Percentiles rank a stretch among this genome's conserved stretches.
These are phyloP conservation scores for Paecilomyces sp. DNA, from an alignment of 2,329 filamentous ascomycete genomes.

Conservation along the genomic window DNA sequence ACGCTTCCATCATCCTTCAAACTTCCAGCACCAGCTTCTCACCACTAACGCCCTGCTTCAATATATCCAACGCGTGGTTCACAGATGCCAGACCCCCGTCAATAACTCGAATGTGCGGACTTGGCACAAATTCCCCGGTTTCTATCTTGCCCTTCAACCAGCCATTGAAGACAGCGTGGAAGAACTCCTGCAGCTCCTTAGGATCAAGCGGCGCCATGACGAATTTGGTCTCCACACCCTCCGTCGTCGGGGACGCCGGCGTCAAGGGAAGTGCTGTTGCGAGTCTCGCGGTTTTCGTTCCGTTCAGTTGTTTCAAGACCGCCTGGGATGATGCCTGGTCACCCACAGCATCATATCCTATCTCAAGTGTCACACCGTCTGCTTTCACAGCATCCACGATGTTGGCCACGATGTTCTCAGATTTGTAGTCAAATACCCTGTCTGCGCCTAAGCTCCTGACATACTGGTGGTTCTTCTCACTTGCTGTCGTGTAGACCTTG, in stretches of 20 bases:
- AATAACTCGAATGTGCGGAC: constrained; percentile 13
- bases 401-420: constrained; percentile 18
- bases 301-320: background rate
- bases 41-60: constrained; percentile 15
- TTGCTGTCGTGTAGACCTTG: constrained; percentile 33
- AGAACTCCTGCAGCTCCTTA: constrained; percentile 7
- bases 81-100: constrained; percentile 10
- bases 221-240: constrained; percentile 5
- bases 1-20: background rate
- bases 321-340: background rate
- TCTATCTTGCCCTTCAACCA: constrained; percentile 15
- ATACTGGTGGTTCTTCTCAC: constrained; percentile 30
- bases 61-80: constrained; percentile 13
- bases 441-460: constrained; percentile 31
- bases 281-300: background rate
- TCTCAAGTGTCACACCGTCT: constrained; percentile 10
- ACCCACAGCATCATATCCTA: constrained; percentile 3
- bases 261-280: constrained; percentile 3
- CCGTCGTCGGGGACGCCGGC: background rate
- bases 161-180: constrained; percentile 9
- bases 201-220: constrained; percentile 7
- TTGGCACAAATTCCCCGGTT: constrained; percentile 13
- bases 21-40: constrained; percentile 15
- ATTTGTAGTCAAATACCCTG: constrained; percentile 34
- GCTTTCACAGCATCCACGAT: constrained; percentile 18